Conservation (phyloP, 2,329 filamentous ascomycete species). For the Botrytis fabae region DNA sequence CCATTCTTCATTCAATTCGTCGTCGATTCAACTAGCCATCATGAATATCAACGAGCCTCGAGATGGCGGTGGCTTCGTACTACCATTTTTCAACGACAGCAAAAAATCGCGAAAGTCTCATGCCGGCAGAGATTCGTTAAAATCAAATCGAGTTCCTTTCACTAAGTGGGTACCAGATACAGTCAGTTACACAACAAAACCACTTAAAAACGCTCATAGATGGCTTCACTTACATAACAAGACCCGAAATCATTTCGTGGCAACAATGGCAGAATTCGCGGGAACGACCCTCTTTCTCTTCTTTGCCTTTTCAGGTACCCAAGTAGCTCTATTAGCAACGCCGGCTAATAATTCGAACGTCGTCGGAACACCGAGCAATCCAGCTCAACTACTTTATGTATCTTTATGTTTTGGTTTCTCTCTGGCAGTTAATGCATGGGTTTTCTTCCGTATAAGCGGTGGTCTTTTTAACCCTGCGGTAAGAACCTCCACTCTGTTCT, state of each 20-base stretch:
- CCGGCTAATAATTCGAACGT: slow-evolving; percentile 37
- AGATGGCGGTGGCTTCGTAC: slow-evolving; percentile 28
- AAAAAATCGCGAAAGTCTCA: slow-evolving; percentile 20
- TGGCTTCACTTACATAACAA: slow-evolving; percentile 26
- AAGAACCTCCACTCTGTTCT: background rate
- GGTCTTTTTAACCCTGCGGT: slow-evolving; percentile 53
- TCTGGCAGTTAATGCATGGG: slow-evolving; percentile 55
- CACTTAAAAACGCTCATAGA: slow-evolving; percentile 4
- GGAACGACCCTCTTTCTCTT: slow-evolving; percentile 37
- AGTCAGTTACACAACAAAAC: slow-evolving; percentile 20
- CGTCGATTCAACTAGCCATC: slow-evolving; percentile 22
- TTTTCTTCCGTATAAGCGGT: slow-evolving; percentile 54
- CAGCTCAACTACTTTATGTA: slow-evolving; percentile 43
- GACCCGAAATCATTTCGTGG: slow-evolving; percentile 21
- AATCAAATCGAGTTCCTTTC: slow-evolving; percentile 29
- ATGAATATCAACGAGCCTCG: slow-evolving; percentile 36
- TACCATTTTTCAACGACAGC: slow-evolving; percentile 31
- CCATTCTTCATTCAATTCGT: background rate
- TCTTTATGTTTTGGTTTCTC: slow-evolving; percentile 35
- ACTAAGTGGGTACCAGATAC: slow-evolving; percentile 28
- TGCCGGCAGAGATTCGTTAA: slow-evolving; percentile 27
- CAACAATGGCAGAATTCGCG: slow-evolving; percentile 32
- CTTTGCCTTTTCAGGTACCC: slow-evolving; percentile 35
- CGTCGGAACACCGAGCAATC: slow-evolving; percentile 46
- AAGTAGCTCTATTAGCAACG: slow-evolving; percentile 34